Conservation (phyloP, 805 yeast genomes). For the Metschnikowia koreensis region DNA sequence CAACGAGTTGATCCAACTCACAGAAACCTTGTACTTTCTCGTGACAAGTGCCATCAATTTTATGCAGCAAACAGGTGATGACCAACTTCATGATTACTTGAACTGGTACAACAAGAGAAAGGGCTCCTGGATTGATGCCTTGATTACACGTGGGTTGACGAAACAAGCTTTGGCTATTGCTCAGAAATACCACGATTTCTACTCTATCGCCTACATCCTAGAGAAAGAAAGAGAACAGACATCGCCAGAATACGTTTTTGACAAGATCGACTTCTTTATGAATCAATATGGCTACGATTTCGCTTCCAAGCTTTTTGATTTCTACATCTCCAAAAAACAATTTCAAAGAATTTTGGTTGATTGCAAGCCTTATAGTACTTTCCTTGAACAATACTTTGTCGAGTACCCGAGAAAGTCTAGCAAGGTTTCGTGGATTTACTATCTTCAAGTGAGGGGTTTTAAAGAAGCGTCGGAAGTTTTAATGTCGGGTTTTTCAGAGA, state of each 20-base stretch:
- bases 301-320: conserved; percentile 61
- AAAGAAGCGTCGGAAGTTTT: conserved; percentile 50
- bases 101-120: conserved; percentile 35
- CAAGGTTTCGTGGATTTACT: conserved; percentile 70
- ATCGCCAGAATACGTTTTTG: conserved; percentile 19
- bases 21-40: conserved; percentile 35
- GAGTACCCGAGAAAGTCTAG: conserved; percentile 43
- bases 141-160: conserved; percentile 50
- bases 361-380: conserved; percentile 51
- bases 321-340: conserved; percentile 53
- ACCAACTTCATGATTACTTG: conserved; percentile 27
- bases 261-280: conserved; percentile 50
- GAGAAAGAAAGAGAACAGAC: conserved; percentile 31
- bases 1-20: conserved; percentile 23
- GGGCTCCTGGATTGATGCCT: conserved; percentile 55
- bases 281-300: conserved; percentile 64
- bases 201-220: conserved; percentile 55
- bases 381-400: conserved; percentile 51
- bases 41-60: conserved; percentile 34
- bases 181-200: conserved; percentile 63
- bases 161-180: conserved; percentile 59
- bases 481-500: conserved; percentile 34
- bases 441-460: conserved; percentile 52
- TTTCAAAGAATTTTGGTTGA: conserved; percentile 53
- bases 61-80: conserved; percentile 29